A percentile compares a stretch with the other conserved stretches of the same genome.
Conservation (phyloP, 228 moss, liverwort and hornwort genomes). For the Sphagnum magellanicum region DNA sequence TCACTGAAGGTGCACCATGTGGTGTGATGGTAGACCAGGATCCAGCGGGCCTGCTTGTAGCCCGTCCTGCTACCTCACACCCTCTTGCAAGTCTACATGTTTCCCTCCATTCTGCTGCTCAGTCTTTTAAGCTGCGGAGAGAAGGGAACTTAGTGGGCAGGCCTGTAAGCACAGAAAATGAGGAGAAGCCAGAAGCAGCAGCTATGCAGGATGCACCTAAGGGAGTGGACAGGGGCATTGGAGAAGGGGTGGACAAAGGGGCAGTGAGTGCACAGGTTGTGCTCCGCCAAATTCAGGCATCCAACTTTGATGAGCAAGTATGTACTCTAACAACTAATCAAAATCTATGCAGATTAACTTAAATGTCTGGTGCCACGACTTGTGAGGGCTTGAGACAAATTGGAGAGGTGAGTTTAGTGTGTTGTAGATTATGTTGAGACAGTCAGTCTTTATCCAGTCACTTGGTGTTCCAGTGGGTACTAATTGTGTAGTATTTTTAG, state of each 20-base stretch:
- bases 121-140: conserved; percentile 20
- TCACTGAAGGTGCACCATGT: conserved; percentile 62
- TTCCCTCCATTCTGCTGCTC: conserved; percentile 43
- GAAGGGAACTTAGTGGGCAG: conserved; percentile 8
- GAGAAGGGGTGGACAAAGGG: conserved; percentile 86
- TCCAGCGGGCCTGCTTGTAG: conserved; percentile 64
- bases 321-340: neutral
- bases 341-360: neutral
- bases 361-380: neutral
- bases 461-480: too few species aligned
- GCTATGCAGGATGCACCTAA: conserved; percentile 31
- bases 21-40: conserved; percentile 78
- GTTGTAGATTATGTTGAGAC: neutral
- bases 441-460: neutral
- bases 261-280: conserved; percentile 82
- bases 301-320: conserved; percentile 94
- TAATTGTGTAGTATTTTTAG: too few species aligned
- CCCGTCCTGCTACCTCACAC: conserved; percentile 51
- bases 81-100: conserved; percentile 65
- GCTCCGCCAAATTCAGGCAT: conserved; percentile 84
- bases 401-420: neutral
- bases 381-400: neutral
- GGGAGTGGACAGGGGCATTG: conserved; percentile 48
- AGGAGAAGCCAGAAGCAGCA: conserved; percentile 29
- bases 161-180: conserved; percentile 18